A percentile compares a stretch with the other conserved stretches of the same genome.
These are phyloP conservation scores for Amanita pallidorosea DNA, from an alignment of 768 basidiomycete species.

Conservation along the genomic window DNA sequence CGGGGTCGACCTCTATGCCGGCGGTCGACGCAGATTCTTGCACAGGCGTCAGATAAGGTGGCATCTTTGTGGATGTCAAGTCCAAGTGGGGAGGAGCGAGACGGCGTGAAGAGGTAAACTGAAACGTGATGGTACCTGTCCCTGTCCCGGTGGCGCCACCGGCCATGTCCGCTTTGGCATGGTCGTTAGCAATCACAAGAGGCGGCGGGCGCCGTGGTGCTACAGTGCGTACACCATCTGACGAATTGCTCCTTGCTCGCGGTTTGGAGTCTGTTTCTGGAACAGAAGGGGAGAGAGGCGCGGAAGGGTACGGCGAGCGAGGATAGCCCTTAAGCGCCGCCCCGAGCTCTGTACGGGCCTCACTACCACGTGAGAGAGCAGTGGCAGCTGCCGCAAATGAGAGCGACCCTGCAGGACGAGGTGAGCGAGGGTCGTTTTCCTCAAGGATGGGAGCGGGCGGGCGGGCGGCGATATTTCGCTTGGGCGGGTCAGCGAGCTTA, in stretches of 20 bases:
- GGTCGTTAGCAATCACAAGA: no score
- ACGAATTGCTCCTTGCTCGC: conserved; percentile 6
- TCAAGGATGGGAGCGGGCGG: conserved; percentile 7
- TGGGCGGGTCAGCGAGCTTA: conserved; percentile 22
- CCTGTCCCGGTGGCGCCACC: conserved; percentile 4
- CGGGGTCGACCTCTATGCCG: neutral
- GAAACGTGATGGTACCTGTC: conserved; percentile 6
- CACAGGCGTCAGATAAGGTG: neutral
- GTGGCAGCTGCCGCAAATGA: conserved; percentile 10
- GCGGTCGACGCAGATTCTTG: neutral
- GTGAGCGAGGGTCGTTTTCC: conserved; percentile 28
- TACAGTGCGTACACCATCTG: neutral
- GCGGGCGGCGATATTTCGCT: conserved; percentile 3
- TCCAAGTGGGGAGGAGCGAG: conserved; percentile 5
- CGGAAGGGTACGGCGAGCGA: conserved; percentile 32
- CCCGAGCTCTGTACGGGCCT: conserved; percentile 13
- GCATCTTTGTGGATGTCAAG: neutral
- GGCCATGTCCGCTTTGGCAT: neutral
- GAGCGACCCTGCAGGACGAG: conserved; percentile 15
- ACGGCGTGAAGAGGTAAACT: conserved; percentile 2
- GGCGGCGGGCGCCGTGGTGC: no score
- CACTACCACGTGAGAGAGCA: conserved; percentile 1
- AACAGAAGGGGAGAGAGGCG: conserved; percentile 14
- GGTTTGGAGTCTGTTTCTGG: conserved; percentile 11
- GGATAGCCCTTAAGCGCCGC: conserved; percentile 24